Evolutionary conservation across 176 grass and related monocot genomes (phyloP).

Genomic region (Phoenix dactylifera): DNA sequence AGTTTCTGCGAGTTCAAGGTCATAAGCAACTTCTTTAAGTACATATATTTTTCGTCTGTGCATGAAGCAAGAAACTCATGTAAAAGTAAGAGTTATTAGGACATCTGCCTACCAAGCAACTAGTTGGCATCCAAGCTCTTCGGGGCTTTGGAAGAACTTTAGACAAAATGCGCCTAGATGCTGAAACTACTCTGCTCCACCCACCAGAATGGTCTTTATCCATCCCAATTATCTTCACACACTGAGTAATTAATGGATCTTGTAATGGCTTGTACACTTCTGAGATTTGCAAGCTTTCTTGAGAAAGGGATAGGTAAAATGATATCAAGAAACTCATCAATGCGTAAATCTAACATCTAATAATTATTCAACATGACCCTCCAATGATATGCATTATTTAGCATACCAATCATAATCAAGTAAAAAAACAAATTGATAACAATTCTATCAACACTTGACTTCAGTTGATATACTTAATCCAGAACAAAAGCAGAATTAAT

Average conservation of each 20-base stretch:
- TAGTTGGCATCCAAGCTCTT: constrained; percentile 93
- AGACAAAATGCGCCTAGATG: constrained; percentile 54
- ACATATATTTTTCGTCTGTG: no score
- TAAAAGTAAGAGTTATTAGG: background rate
- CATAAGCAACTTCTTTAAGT: constrained; percentile 4
- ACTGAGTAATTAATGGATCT: constrained; percentile 72
- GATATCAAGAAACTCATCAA: background rate
- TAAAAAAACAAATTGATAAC: no score
- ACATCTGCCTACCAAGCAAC: constrained; percentile 66
- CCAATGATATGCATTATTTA: no score
- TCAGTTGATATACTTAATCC: no score
- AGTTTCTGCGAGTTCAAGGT: constrained; percentile 46
- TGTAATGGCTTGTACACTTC: constrained; percentile 90
- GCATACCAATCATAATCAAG: no score
- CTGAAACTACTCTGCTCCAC: constrained; percentile 41
- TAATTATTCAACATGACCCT: no score
- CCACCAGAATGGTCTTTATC: constrained; percentile 39
- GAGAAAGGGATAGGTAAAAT: constrained; percentile 26
- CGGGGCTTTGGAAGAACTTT: constrained; percentile 71
- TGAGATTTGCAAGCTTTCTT: constrained; percentile 67
- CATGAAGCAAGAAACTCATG: background rate
- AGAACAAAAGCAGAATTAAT: no score
- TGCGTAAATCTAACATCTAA: no score
- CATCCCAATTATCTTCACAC: constrained; percentile 53
- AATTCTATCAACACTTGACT: no score